Evolutionary conservation across 106 monocot species (phyloP).

Genomic region (Vanilla planifolia): DNA sequence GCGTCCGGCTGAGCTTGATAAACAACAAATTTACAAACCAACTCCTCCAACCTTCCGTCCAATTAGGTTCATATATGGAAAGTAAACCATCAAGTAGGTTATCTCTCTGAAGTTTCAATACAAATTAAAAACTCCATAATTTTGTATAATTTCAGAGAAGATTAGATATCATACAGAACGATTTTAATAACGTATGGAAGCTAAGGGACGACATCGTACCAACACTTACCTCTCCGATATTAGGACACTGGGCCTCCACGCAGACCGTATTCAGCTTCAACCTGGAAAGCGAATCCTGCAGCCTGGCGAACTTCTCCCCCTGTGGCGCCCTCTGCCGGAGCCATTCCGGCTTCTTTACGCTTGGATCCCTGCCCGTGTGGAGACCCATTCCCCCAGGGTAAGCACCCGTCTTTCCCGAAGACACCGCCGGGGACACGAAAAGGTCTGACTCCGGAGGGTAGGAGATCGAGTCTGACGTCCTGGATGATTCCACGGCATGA

Average conservation of each 20-base stretch:
- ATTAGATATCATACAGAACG: too few species aligned
- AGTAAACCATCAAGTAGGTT: too few species aligned
- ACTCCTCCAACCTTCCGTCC: too few species aligned
- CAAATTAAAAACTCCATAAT: too few species aligned
- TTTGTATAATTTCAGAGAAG: too few species aligned
- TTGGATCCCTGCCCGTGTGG: constrained; percentile 58
- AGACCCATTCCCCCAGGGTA: constrained; percentile 62
- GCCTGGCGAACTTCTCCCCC: constrained; percentile 66
- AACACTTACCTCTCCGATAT: constrained; percentile 80
- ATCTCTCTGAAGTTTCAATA: too few species aligned
- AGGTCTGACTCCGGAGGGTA: constrained; percentile 11
- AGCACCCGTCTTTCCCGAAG: constrained; percentile 16
- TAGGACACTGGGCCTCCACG: constrained; percentile 95
- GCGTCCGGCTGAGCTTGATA: too few species aligned
- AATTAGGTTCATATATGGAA: too few species aligned
- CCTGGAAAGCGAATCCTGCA: constrained; percentile 62
- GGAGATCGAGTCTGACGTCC: constrained; percentile 4
- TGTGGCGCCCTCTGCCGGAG: constrained; percentile 87
- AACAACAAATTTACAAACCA: too few species aligned
- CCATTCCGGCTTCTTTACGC: constrained; percentile 47
- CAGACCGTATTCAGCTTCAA: constrained; percentile 95
- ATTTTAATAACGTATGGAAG: too few species aligned
- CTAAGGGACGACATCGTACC: too few species aligned
- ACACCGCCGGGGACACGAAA: constrained; percentile 19
- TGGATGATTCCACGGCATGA: constrained; percentile 11